Base-by-base conservation (phyloP, 2,329 filamentous ascomycete genomes). In the Cryphonectria carpinicola region DNA sequence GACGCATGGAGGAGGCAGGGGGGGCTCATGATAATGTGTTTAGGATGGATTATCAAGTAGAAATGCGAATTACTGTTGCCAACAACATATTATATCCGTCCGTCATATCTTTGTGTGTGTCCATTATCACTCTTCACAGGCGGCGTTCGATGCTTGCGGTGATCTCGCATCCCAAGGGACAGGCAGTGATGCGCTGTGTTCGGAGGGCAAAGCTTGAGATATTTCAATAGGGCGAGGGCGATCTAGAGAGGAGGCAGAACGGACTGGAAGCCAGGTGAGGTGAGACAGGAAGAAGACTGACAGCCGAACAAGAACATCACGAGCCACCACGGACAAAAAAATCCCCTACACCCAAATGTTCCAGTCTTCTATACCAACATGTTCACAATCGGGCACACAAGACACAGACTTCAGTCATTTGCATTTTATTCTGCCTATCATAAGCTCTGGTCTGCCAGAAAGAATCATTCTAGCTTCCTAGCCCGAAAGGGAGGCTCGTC, bases 391-490 rank as follows among this genome's bases (percentile, higher is more conserved):
- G 28, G 14, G n/a, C 19, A 58, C 52, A 17, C 37, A 14, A 58
- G n/a, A 35, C 22, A 56, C 52, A 32, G 25, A 25, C 35, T 65
- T 72, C 64, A 63, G 62, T 68, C 65, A 72, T 61, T 72, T 70
- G 68, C 35, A 63, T 70, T 70, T 56, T 68, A 58, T 72, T 72
- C 61, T 72, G 65, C 70, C 65, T 67, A 70, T 63, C 61, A 49
- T 67, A 60, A 54, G n/a, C 43, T 49, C 37, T 49, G 54, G 62
- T 67, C 60, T 63, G 65, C 22, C 22, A 49, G 65, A 65, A 60
- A 37, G 37, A 65, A 66, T 49, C 11, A 43, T 56, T 46, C 52
- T 28, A 61, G 63, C 63, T 64, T 52, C 10, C 28, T 52, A 28
- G 43, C 43, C 43, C 41, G 43, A 52, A 25, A 22, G 49, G 7